Evolutionary conservation across 2,329 filamentous ascomycete genomes (phyloP).

Genomic region (Fusarium brachygibbosum): DNA sequence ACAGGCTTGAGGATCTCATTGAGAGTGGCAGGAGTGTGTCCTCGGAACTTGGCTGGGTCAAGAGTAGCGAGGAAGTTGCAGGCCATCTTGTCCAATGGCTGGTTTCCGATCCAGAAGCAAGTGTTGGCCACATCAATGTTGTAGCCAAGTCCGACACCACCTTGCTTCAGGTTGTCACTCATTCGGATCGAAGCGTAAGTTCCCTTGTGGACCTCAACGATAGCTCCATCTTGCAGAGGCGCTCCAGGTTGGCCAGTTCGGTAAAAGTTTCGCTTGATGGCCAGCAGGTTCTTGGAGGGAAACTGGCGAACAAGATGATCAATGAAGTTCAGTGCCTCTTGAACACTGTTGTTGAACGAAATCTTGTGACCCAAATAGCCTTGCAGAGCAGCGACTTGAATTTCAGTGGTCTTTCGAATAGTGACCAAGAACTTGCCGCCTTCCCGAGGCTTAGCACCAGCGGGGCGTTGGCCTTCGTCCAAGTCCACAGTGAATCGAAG

Average conservation of each 20-base stretch:
- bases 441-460: constrained; percentile 50
- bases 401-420: constrained; percentile 73
- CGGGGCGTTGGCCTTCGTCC: constrained; percentile 72
- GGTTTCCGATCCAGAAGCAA: constrained; percentile 78
- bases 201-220: constrained; percentile 86
- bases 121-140: constrained; percentile 95
- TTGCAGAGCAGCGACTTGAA: constrained; percentile 76
- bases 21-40: constrained; percentile 47
- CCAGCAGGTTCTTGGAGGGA: constrained; percentile 75
- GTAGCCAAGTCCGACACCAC: constrained; percentile 76
- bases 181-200: constrained; percentile 88
- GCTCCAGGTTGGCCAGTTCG: constrained; percentile 62
- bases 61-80: constrained; percentile 53
- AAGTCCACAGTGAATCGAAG: constrained; percentile 76
- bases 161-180: constrained; percentile 66
- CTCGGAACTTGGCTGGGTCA: constrained; percentile 49
- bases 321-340: constrained; percentile 89
- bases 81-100: constrained; percentile 56
- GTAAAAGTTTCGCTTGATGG: constrained; percentile 90
- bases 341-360: constrained; percentile 74
- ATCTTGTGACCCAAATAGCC: constrained; percentile 74
- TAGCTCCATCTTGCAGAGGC: constrained; percentile 67
- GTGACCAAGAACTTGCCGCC: constrained; percentile 70
- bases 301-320: constrained; percentile 88
- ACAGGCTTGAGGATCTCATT: constrained; percentile 55